Base-by-base conservation (phyloP, 1,284 basidiomycete species). In the Chondrostereum purpureum region DNA sequence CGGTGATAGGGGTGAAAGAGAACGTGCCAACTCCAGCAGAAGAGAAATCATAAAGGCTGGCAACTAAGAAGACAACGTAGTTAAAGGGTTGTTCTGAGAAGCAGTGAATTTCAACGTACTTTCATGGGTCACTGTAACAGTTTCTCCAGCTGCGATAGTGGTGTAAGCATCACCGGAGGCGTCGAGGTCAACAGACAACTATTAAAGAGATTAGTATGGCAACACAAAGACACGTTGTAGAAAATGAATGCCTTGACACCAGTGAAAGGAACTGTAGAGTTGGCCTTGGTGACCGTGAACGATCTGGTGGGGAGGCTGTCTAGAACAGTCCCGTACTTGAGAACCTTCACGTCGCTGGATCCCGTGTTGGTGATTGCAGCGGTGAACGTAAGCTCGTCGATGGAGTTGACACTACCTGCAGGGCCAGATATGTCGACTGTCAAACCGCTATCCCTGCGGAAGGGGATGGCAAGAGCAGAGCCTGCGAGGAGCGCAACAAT, bases 281-380 rank as follows among this genome's bases (percentile, higher is more conserved):
- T 68, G 47, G 66, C 63, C 54, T 68, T 68, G 42, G 61, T 68
- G 46, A 73, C 63, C 3, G 54, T 56, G 59, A 74, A 73, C 3
- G 69, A 70, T 53, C 62, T 66, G 17, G 69, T 72, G 5, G 70
- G 70, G 12, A 68, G 55, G 31, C 64, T 56, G 45, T 74, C 72
- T 44, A 73, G 63, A 47, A 73, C 62, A 20, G 71, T 72, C 31
- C 59, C 65, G 50, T 66, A 68, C 50, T 67, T 69, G 55, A 69
- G 61, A 43, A 69, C 55, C 56, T 64, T 67, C 54, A 69, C 54
- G 21, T 58, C 56, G 46, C 68, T 63, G 24, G 62, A 49, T 22
- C 66, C 66, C 22, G 53, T 63, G 57, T 71, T 70, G 20, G 59
- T 68, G 17, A 71, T 59, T 3, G 62, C 51, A 5, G 67, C 67